phyloP scores from a whole-genome alignment of 805 yeast genomes.

The Candida corydali region DNA sequence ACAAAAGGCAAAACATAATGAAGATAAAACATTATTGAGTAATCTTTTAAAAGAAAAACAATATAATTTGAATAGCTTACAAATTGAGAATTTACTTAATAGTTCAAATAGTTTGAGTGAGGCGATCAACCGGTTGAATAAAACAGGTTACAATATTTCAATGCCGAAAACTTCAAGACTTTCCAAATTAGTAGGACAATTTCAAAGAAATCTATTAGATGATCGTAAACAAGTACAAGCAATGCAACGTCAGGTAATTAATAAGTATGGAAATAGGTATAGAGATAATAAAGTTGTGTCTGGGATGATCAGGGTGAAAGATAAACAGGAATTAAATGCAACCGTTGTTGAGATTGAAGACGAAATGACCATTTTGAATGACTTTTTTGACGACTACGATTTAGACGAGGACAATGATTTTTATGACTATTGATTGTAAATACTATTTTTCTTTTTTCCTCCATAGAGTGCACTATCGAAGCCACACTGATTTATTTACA shows the following conservation, averaged over 20 bases:
- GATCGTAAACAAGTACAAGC: not conserved
- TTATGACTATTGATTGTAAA: not conserved
- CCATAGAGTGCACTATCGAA: too few species aligned
- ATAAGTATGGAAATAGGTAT: constrained; percentile 4
- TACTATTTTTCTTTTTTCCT: not conserved
- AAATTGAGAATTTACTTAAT: constrained; percentile 2
- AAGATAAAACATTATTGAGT: constrained; percentile 1
- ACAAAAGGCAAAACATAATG: not conserved
- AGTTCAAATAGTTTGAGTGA: not conserved
- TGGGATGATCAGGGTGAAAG: not conserved
- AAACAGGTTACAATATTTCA: constrained; percentile 2
- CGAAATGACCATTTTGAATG: not conserved
- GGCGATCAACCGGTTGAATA: not conserved
- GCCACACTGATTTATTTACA: not conserved
- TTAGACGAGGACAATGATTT: not conserved
- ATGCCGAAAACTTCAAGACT: not conserved
- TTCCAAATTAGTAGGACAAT: not conserved
- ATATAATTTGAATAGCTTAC: constrained; percentile 3
- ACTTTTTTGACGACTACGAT: not conserved
- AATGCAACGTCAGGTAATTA: constrained; percentile 1
- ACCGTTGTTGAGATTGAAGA: not conserved
- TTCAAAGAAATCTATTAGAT: not conserved
- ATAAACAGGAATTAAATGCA: not conserved
- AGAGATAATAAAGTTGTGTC: not conserved
- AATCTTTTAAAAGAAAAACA: not conserved